Percentiles rank a stretch among this genome's conserved stretches.
phyloP scores from a whole-genome alignment of 768 basidiomycete genomes.

The Macrolepiota fuliginosa region DNA sequence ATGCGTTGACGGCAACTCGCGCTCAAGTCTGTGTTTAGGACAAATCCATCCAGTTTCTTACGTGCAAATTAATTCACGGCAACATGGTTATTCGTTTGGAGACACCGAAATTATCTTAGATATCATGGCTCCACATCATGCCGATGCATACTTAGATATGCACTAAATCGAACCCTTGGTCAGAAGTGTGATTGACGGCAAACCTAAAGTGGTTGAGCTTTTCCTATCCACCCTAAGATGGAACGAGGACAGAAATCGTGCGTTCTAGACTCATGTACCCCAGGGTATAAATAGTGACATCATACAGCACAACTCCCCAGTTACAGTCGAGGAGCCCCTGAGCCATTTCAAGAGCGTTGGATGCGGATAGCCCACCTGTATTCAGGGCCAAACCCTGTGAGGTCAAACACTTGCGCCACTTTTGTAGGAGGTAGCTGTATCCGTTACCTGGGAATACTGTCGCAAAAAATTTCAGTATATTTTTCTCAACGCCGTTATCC shows the following conservation, averaged over 20 bases:
- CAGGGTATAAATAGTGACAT: not conserved
- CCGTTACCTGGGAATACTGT: not conserved
- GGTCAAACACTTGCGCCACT: not conserved
- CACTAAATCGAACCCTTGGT: too few relatives aligned
- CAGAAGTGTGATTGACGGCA: too few relatives aligned
- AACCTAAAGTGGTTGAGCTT: not conserved
- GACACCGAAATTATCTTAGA: too few relatives aligned
- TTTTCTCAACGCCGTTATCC: too few relatives aligned
- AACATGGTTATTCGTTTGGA: too few relatives aligned
- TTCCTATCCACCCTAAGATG: not conserved
- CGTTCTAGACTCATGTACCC: not conserved
- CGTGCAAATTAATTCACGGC: too few relatives aligned
- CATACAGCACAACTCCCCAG: not conserved
- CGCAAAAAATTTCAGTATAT: too few relatives aligned
- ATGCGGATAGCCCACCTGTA: not conserved
- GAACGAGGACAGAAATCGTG: not conserved
- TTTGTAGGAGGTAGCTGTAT: not conserved
- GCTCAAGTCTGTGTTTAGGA: too few relatives aligned
- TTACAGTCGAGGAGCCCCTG: not conserved
- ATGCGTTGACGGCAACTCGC: too few relatives aligned
- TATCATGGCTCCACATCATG: too few relatives aligned
- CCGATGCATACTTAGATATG: too few relatives aligned
- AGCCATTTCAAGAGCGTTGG: not conserved
- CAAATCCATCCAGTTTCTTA: too few relatives aligned
- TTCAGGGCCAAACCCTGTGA: not conserved